Evolutionary conservation across 1,284 basidiomycete species (phyloP).

Genomic region (Heliocybe sulcata): DNA sequence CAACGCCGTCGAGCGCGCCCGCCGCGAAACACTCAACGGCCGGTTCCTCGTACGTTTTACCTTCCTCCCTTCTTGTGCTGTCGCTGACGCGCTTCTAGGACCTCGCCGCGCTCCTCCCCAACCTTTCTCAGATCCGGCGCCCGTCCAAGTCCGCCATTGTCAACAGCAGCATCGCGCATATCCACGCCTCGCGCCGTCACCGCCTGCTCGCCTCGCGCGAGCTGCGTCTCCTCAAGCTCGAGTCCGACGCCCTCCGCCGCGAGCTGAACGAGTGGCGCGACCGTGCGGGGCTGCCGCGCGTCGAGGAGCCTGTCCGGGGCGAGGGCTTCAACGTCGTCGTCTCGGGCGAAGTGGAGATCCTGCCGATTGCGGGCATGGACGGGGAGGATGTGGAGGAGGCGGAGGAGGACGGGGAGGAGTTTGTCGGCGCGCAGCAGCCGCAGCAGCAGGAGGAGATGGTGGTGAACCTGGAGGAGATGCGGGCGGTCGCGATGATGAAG

Average conservation of each 20-base stretch:
- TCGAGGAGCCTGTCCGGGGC: slow-evolving; percentile 62
- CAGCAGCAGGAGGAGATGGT: neutral
- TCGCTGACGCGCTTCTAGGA: slow-evolving; percentile 38
- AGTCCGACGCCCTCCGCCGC: slow-evolving; percentile 73
- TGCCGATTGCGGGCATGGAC: slow-evolving; percentile 41
- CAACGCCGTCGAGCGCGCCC: slow-evolving; percentile 90
- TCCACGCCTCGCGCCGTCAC: slow-evolving; percentile 76
- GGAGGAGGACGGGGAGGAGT: slow-evolving; percentile 29
- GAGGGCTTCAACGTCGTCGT: slow-evolving; percentile 67
- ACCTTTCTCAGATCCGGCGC: slow-evolving; percentile 83
- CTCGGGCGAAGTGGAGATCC: slow-evolving; percentile 59
- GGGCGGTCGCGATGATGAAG: slow-evolving; percentile 12
- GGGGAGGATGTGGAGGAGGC: slow-evolving; percentile 44
- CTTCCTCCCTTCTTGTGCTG: neutral
- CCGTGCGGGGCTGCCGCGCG: slow-evolving; percentile 56
- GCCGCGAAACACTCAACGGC: slow-evolving; percentile 86
- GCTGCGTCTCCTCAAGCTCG: slow-evolving; percentile 66
- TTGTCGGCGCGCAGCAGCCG: slow-evolving; percentile 11
- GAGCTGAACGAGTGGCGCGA: slow-evolving; percentile 88
- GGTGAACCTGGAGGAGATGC: slow-evolving; percentile 18
- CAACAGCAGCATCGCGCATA: slow-evolving; percentile 83
- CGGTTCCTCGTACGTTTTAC: slow-evolving; percentile 66
- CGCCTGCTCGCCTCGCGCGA: slow-evolving; percentile 73
- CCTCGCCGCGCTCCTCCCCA: slow-evolving; percentile 83
- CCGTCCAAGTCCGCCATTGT: slow-evolving; percentile 94